Percentiles rank a stretch among this genome's conserved stretches.
Evolutionary conservation across 1,139 yeast genomes (phyloP).

Genomic region (Candida sanyaensis): DNA sequence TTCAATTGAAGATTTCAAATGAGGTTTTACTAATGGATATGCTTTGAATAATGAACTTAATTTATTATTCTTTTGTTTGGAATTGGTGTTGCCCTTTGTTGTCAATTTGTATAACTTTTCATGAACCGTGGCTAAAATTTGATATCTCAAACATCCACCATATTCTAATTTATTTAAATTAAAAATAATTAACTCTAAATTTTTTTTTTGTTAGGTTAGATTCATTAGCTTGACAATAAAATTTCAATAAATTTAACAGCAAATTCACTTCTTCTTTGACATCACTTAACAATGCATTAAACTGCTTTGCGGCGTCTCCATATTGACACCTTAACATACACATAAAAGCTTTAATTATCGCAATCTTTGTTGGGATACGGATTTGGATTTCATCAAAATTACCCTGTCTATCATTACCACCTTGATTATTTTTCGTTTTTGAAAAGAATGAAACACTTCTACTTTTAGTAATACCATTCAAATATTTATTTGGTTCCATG

Average conservation of each 20-base stretch:
- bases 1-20: conserved; percentile 7
- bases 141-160: conserved; percentile 6
- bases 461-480: background rate
- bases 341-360: conserved; percentile 12
- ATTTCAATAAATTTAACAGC: conserved; percentile 4
- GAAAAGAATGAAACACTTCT: conserved; percentile 11
- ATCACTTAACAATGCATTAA: conserved; percentile 4
- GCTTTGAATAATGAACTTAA: background rate
- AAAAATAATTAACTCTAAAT: background rate
- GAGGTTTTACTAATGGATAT: background rate
- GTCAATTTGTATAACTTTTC: conserved; percentile 6
- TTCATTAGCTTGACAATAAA: conserved; percentile 10
- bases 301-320: conserved; percentile 8
- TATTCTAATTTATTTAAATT: conserved; percentile 3
- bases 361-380: conserved; percentile 1
- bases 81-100: background rate
- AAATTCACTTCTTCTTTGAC: conserved; percentile 1
- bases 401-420: background rate
- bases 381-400: background rate
- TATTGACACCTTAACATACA: conserved; percentile 15
- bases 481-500: background rate
- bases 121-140: conserved; percentile 8
- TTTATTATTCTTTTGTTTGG: background rate
- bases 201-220: conserved; percentile 2
- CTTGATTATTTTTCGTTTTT: background rate